Evolutionary conservation across 176 grass and related monocot species (phyloP).

Genomic region (Pontederia crassipes): DNA sequence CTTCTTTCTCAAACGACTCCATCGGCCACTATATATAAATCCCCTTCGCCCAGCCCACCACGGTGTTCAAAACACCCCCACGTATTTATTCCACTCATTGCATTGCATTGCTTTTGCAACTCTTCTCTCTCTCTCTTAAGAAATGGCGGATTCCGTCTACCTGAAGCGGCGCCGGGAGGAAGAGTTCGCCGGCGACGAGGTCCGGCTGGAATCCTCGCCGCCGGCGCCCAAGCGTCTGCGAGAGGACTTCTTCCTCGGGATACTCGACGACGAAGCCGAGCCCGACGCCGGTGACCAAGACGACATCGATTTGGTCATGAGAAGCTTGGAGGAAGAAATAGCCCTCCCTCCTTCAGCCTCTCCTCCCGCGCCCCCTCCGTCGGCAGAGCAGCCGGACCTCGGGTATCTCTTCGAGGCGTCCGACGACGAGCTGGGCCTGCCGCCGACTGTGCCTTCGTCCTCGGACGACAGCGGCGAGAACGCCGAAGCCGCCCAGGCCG

Average conservation of each 20-base stretch:
- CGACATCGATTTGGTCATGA: slow-evolving; percentile 30
- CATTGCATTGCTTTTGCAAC: too few relatives aligned
- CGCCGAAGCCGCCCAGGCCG: neutral
- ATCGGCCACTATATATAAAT: too few relatives aligned
- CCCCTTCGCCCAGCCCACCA: too few relatives aligned
- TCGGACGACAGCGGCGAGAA: slow-evolving; percentile 1
- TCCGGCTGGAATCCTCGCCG: neutral
- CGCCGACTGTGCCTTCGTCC: slow-evolving; percentile 12
- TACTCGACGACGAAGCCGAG: slow-evolving; percentile 22
- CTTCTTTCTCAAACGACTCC: too few relatives aligned
- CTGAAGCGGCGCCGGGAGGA: slow-evolving; percentile 14
- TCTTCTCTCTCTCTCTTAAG: neutral
- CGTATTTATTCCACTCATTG: too few relatives aligned
- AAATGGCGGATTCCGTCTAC: neutral
- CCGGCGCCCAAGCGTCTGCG: slow-evolving; percentile 14
- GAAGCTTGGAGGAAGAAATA: slow-evolving; percentile 30
- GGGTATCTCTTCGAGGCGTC: slow-evolving; percentile 34
- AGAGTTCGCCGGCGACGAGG: neutral
- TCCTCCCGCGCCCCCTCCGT: neutral
- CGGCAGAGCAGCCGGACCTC: slow-evolving; percentile 11
- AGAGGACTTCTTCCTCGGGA: slow-evolving; percentile 13
- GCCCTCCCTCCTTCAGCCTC: neutral
- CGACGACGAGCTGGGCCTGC: slow-evolving; percentile 33
- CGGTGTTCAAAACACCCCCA: too few relatives aligned
- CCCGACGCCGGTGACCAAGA: slow-evolving; percentile 2